Percentiles rank a stretch among this genome's conserved stretches.
Evolutionary conservation across 2,329 filamentous ascomycete species (phyloP).

Genomic region (Hymenoscyphus infarciens): DNA sequence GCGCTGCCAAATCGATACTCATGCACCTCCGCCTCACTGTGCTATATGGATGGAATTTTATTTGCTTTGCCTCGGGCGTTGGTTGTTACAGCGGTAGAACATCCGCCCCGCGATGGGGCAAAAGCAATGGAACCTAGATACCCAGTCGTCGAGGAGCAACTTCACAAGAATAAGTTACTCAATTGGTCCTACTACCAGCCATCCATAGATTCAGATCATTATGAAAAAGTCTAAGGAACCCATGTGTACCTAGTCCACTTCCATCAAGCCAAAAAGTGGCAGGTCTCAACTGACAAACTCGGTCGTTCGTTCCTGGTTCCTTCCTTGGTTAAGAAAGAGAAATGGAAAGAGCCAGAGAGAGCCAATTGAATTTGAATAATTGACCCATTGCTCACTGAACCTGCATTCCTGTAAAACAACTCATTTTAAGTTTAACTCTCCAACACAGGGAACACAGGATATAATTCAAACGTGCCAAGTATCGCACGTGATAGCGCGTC

Average conservation of each 20-base stretch:
- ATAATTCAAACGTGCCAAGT: neutral
- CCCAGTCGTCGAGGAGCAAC: neutral
- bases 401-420: too few relatives aligned
- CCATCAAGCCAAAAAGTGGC: too few relatives aligned
- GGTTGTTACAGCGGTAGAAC: neutral
- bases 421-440: too few relatives aligned
- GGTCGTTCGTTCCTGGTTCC: too few relatives aligned
- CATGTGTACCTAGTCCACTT: neutral
- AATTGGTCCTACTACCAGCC: neutral
- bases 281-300: too few relatives aligned
- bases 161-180: neutral
- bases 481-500: neutral
- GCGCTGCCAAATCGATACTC: neutral
- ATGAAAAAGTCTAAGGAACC: neutral
- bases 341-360: too few relatives aligned
- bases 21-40: neutral
- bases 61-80: slow-evolving; percentile 1
- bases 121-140: neutral
- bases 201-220: neutral
- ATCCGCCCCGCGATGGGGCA: neutral
- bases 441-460: too few relatives aligned
- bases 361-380: too few relatives aligned
- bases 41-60: neutral
- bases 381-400: rapidly evolving
- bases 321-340: too few relatives aligned